Percentiles rank a stretch among this genome's conserved stretches.
These are phyloP conservation scores for Cairneyella variabilis DNA, from an alignment of 495 filamentous ascomycete genomes.

Conservation along the genomic window DNA sequence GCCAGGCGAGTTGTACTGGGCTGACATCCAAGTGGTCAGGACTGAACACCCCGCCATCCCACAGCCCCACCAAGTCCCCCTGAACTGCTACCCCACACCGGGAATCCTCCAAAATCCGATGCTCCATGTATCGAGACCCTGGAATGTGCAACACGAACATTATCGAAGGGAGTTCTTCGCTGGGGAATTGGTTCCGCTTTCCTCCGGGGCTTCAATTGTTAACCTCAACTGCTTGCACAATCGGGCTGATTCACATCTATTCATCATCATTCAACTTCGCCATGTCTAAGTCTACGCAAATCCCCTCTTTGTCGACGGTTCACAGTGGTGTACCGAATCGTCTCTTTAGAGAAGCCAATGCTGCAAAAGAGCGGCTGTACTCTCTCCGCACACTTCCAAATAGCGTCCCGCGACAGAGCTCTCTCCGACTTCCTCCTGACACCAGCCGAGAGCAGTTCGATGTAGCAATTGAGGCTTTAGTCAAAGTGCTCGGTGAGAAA, in stretches of 20 bases:
- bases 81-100: not conserved
- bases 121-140: too few relatives aligned
- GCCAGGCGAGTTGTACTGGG: too few relatives aligned
- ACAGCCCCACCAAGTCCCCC: not conserved
- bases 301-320: too few relatives aligned
- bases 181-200: not conserved
- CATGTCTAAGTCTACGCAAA: too few relatives aligned
- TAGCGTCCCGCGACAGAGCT: constrained; percentile 27
- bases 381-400: constrained; percentile 34
- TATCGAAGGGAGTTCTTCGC: not conserved
- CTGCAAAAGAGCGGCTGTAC: constrained; percentile 34
- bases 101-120: not conserved
- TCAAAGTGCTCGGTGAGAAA: constrained; percentile 31
- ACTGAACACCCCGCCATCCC: not conserved
- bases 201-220: not conserved
- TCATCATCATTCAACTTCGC: too few relatives aligned
- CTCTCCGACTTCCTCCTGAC: constrained; percentile 32
- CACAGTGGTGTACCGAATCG: constrained; percentile 42
- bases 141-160: not conserved
- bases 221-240: too few relatives aligned
- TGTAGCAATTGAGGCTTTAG: constrained; percentile 35
- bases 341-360: constrained; percentile 34
- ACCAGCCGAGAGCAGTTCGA: constrained; percentile 36
- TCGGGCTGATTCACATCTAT: too few relatives aligned
- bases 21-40: not conserved